Percentiles rank a stretch among this genome's conserved stretches.
Evolutionary conservation across 2,329 filamentous ascomycete species (phyloP).

Genomic region (Macroventuria anomochaeta): DNA sequence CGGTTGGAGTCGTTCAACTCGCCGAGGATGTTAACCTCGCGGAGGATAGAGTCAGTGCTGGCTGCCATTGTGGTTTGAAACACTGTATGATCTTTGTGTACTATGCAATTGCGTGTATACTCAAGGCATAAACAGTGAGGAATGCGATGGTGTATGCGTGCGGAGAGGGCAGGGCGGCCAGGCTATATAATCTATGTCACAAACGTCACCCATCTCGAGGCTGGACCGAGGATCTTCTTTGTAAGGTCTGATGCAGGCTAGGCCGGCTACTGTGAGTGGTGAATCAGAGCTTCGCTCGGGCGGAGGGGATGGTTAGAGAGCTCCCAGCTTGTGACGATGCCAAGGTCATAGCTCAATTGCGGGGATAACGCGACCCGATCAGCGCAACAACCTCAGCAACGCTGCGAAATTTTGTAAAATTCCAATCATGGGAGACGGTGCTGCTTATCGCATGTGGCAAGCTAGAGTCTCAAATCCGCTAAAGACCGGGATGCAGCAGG

Average conservation of each 20-base stretch:
- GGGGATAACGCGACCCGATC: slow-evolving; percentile 31
- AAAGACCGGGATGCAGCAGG: slow-evolving; percentile 27
- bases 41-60: slow-evolving; percentile 74
- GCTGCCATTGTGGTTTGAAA: slow-evolving; percentile 47
- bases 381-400: slow-evolving; percentile 24
- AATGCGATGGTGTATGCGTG: slow-evolving; percentile 37
- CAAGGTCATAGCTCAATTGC: slow-evolving; percentile 37
- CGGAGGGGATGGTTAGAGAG: slow-evolving; percentile 32
- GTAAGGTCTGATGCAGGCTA: slow-evolving; percentile 34
- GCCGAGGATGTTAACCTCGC: slow-evolving; percentile 87
- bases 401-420: slow-evolving; percentile 1
- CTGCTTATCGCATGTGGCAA: slow-evolving; percentile 19
- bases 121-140: slow-evolving; percentile 22
- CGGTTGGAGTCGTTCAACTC: slow-evolving; percentile 76
- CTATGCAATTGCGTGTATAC: slow-evolving; percentile 7
- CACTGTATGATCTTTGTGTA: slow-evolving; percentile 13
- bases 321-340: slow-evolving; percentile 46
- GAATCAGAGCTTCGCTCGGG: slow-evolving; percentile 33
- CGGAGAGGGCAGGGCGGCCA: slow-evolving; percentile 32
- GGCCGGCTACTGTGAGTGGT: slow-evolving; percentile 40
- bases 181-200: slow-evolving; percentile 36
- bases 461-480: slow-evolving; percentile 6
- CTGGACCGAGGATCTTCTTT: slow-evolving; percentile 46
- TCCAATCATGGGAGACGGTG: slow-evolving; percentile 10
- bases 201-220: slow-evolving; percentile 44